Base-by-base conservation (phyloP, 2,329 filamentous ascomycete species). In the Aureobasidium sp. region DNA sequence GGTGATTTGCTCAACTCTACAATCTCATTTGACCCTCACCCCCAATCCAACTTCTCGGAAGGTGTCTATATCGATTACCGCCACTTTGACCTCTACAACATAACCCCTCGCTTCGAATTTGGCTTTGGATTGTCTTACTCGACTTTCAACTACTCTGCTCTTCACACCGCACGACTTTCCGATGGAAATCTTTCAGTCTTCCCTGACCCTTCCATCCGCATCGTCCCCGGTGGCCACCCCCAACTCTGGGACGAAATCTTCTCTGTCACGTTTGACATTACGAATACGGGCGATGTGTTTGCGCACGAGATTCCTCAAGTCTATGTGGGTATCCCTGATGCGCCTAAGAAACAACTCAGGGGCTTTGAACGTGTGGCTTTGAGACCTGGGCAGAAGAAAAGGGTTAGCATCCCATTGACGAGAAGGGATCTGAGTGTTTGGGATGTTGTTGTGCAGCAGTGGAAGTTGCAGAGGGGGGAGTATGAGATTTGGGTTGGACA, bases 401-500 rank as follows among this genome's bases (percentile, higher is more conserved):
- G 77, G 2, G 82, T 88, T 3, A 80, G 75, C 0, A 86, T 92
- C 69, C 77, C 80, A 18, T 73, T 93, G 38, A 85, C 82, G 42
- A 81, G 87, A 47, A 84, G 87, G 59, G 90, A 92, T 74, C 68
- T 93, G 45, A 90, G 88, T 70, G 85, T 90, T 65, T 92, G 90
- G 90, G 87, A 91, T 74, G 78, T 83, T 0, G 76, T 77, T 0
- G 70, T 75, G 45, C 88, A 92, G 77, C 83, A 89, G 62, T 94
- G 91, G 91, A 65, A 58, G 45, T 61, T 78, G 25, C 74, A 74
- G 64, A 67, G 47, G 13, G 76, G 74, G 15, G 29, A 60, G 23
- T 76, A 77, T 67, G 68, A 53, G 9, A 62, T 79, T 8, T 76
- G 72, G 67, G 71, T 79, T 11, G 78, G 78, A 1, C 73, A 74